Evolutionary conservation across 495 filamentous ascomycete genomes (phyloP).

Genomic region (Xylaria telfairii): DNA sequence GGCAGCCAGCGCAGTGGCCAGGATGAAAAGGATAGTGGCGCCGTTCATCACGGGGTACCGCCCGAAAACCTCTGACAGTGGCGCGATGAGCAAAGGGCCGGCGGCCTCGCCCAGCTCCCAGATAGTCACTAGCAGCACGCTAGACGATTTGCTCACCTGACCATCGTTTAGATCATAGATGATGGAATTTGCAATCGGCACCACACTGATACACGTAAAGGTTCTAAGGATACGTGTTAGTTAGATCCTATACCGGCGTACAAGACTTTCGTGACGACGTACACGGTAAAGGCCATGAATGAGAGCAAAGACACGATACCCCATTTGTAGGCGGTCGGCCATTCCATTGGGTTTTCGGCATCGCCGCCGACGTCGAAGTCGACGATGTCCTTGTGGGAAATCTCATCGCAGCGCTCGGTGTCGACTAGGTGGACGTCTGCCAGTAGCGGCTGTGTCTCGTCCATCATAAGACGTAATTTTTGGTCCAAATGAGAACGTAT

Average conservation of each 20-base stretch:
- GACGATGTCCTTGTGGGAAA: conserved; percentile 39
- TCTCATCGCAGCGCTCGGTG: conserved; percentile 25
- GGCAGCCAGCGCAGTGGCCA: conserved; percentile 51
- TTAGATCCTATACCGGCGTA: neutral
- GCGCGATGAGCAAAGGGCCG: conserved; percentile 65
- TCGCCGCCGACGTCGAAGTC: conserved; percentile 56
- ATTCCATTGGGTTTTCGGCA: conserved; percentile 60
- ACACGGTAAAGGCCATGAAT: conserved; percentile 63
- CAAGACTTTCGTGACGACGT: conserved; percentile 24
- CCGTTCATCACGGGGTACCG: conserved; percentile 60
- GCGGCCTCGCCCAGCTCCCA: conserved; percentile 63
- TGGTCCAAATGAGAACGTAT: neutral
- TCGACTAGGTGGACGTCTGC: conserved; percentile 32
- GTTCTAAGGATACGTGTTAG: conserved; percentile 46
- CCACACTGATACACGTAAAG: conserved; percentile 61
- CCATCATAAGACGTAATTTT: conserved; percentile 31
- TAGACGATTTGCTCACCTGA: conserved; percentile 49
- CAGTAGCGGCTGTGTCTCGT: conserved; percentile 44
- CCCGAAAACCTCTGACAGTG: conserved; percentile 62
- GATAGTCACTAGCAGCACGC: conserved; percentile 63
- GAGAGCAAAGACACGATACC: conserved; percentile 54
- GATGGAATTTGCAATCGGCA: conserved; percentile 59
- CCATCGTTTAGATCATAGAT: conserved; percentile 51
- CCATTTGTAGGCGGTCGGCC: conserved; percentile 57
- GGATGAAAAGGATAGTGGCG: conserved; percentile 59